Conservation (phyloP, 2,329 filamentous ascomycete genomes). For the Blastomyces emzantsi region DNA sequence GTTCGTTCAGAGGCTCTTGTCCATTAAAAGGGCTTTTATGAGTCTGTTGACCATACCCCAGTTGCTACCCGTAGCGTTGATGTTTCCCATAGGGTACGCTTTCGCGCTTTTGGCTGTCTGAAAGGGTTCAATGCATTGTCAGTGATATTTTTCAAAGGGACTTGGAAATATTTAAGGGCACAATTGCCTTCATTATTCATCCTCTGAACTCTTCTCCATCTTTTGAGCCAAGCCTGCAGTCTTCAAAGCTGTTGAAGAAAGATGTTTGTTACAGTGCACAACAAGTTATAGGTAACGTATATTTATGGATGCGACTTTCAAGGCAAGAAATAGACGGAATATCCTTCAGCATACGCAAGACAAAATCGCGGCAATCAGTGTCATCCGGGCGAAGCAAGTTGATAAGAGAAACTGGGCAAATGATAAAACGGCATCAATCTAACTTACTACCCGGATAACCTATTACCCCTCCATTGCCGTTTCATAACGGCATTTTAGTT, state of each 20-base stretch:
- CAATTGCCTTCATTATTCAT: constrained; percentile 15
- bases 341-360: background rate
- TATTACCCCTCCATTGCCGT: background rate
- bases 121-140: background rate
- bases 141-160: background rate
- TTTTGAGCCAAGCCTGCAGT: constrained; percentile 37
- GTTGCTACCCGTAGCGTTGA: background rate
- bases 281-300: background rate
- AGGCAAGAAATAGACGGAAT: background rate
- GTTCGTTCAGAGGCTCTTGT: background rate
- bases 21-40: constrained; percentile 4
- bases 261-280: constrained; percentile 31
- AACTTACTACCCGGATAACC: background rate
- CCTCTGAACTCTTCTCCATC: constrained; percentile 27
- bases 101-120: background rate
- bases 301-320: background rate
- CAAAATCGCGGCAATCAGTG: background rate
- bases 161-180: background rate
- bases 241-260: constrained; percentile 42
- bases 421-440: background rate
- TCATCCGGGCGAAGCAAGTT: background rate
- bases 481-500: background rate
- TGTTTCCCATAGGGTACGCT: constrained; percentile 1
- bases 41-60: background rate
- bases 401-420: background rate